These are phyloP conservation scores for Aspergillus fumigatiaffinis DNA, from an alignment of 2,329 filamentous ascomycete genomes.

Conservation along the genomic window DNA sequence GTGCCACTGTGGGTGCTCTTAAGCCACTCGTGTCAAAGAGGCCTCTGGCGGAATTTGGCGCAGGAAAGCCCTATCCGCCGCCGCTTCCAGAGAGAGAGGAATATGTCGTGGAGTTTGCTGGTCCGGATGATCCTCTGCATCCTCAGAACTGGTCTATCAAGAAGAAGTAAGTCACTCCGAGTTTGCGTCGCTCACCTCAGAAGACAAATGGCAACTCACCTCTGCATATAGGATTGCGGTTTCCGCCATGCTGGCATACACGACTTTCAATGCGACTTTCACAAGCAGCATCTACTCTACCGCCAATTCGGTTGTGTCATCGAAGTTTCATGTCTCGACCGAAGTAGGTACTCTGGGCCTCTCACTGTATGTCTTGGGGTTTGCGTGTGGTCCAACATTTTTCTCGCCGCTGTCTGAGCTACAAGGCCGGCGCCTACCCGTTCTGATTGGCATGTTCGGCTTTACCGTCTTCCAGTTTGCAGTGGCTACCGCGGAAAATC, in stretches of 20 bases:
- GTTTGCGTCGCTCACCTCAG: not conserved
- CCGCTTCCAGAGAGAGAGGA: slow-evolving; percentile 53
- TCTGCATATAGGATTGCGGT: slow-evolving; percentile 18
- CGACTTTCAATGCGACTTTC: slow-evolving; percentile 53
- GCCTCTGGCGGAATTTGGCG: slow-evolving; percentile 45
- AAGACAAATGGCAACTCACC: not conserved
- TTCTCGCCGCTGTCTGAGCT: slow-evolving; percentile 60
- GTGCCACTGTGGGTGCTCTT: slow-evolving; percentile 39
- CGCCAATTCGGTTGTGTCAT: slow-evolving; percentile 56
- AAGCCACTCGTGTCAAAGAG: slow-evolving; percentile 26
- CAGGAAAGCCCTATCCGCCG: slow-evolving; percentile 55
- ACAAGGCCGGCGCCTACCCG: slow-evolving; percentile 52
- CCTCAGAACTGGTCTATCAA: slow-evolving; percentile 79
- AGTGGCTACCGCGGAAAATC: slow-evolving; percentile 34
- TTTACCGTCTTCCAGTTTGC: slow-evolving; percentile 42
- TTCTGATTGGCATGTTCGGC: slow-evolving; percentile 37
- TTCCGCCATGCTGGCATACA: slow-evolving; percentile 39
- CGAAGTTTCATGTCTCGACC: slow-evolving; percentile 54
- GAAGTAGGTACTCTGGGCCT: slow-evolving; percentile 42
- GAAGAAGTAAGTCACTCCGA: slow-evolving; percentile 61
- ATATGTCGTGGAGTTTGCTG: slow-evolving; percentile 71
- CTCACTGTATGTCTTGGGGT: slow-evolving; percentile 44
- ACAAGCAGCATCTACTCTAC: slow-evolving; percentile 66
- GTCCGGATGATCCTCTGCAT: slow-evolving; percentile 76
- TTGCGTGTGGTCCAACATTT: slow-evolving; percentile 51